Percentiles rank a stretch among this genome's conserved stretches.
These are phyloP conservation scores for Auricularia heimuer DNA, from an alignment of 768 basidiomycete species.

Conservation along the genomic window DNA sequence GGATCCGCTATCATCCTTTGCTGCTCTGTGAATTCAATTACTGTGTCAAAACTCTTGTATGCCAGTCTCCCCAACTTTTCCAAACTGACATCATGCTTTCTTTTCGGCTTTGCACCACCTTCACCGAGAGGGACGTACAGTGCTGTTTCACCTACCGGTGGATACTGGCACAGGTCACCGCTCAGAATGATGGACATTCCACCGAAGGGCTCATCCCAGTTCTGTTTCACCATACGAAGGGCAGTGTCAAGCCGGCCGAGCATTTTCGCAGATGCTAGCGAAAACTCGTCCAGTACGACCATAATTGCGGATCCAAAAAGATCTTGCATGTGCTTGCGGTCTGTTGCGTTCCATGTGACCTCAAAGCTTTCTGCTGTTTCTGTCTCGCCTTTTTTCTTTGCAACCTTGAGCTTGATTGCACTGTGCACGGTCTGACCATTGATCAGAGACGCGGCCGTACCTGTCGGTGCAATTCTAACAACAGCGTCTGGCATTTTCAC, in stretches of 20 bases:
- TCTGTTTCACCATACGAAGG: conserved; percentile 17
- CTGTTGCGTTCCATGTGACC: conserved; percentile 11
- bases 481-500: conserved; percentile 17
- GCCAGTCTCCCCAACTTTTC: conserved; percentile 9
- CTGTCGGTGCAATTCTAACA: conserved; percentile 22
- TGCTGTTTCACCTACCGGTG: conserved; percentile 21
- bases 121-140: conserved; percentile 15
- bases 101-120: not conserved
- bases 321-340: conserved; percentile 11
- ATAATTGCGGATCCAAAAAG: conserved; percentile 20
- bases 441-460: conserved; percentile 21
- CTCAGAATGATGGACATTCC: conserved; percentile 23
- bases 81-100: not conserved
- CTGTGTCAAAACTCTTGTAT: conserved; percentile 11
- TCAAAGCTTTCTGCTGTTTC: conserved; percentile 5
- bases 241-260: conserved; percentile 21
- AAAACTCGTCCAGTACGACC: conserved; percentile 24
- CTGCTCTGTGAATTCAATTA: conserved; percentile 13
- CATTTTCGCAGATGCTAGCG: conserved; percentile 17
- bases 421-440: conserved; percentile 22
- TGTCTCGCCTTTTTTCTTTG: conserved; percentile 7
- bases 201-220: conserved; percentile 18
- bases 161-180: conserved; percentile 27
- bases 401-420: conserved; percentile 15
- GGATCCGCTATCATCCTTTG: conserved; percentile 18